Evolutionary conservation across 306 rosid genomes (phyloP), one percentile per base, ranked within the genome.

Genomic region (Rubus idaeus): DNA sequence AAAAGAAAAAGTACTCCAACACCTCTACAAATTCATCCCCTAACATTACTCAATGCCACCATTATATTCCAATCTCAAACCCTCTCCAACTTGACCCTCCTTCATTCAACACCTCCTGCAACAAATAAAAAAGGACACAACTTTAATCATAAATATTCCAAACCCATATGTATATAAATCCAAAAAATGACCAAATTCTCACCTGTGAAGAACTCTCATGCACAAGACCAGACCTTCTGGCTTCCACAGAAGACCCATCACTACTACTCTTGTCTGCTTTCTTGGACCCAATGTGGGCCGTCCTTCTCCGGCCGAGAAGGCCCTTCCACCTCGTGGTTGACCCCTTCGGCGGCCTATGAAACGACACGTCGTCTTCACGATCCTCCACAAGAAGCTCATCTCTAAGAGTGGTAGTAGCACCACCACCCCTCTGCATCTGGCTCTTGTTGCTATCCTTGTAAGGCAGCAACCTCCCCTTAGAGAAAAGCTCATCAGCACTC

Each of bases 401-500:
- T 69, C 93, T 87, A 51, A 95, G 90, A 76, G 98, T 95, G 35
- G 97, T 87, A 14, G 87, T 78, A 51, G 45, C 4, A 7, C 71
- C 17, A 72, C 82, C 4, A 7, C 71, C 17, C 74, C 82, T 87
- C 80, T 85, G 92, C 70, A 69, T 70, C 71, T 73, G 79, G 75
- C 80, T 78, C 78, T 68, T 76, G 83, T 42, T 73, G 50, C 77
- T 80, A 30, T 86, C 91, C 80, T 87, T 92, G 84, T 82, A 92
- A 2, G 98, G 96, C 77, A 95, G 79, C 80, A 95, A 42, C 83
- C 89, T 87, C 0, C 98, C 98, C 60, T 95, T 92, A 53, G 20
- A 88, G 87, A 95, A 95, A 79, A 95, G 97, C 82, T 95, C 90
- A 77, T 95, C 98, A 71, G 98, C 98, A 58, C 93, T 92, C 91